These are phyloP conservation scores for Echinosophora koreensis DNA, from an alignment of 306 rosid genomes.

Conservation along the genomic window DNA sequence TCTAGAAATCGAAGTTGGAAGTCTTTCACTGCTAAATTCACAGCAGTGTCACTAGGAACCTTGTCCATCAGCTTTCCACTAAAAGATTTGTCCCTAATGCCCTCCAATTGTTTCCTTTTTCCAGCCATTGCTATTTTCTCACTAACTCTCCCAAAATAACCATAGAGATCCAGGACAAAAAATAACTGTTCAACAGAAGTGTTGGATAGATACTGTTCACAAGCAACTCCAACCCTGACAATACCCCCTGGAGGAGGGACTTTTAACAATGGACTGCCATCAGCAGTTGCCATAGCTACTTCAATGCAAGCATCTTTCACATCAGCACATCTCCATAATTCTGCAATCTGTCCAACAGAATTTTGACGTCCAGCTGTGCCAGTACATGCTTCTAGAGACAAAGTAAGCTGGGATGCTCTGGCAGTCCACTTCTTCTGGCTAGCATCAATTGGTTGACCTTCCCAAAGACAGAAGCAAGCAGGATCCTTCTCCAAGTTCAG, in stretches of 20 bases:
- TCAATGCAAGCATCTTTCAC: conserved; percentile 80
- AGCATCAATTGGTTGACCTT: conserved; percentile 87
- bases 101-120: conserved; percentile 63
- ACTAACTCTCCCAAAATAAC: conserved; percentile 79
- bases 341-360: conserved; percentile 59
- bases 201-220: conserved; percentile 79
- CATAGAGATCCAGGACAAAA: conserved; percentile 89
- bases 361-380: conserved; percentile 54
- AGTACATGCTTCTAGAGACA: conserved; percentile 75
- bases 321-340: conserved; percentile 92
- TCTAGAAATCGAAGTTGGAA: conserved; percentile 88
- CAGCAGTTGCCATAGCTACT: conserved; percentile 95
- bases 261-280: conserved; percentile 77
- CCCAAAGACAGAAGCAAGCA: conserved; percentile 96
- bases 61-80: conserved; percentile 77
- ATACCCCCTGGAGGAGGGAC: conserved; percentile 95
- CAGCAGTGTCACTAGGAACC: conserved; percentile 94
- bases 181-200: conserved; percentile 90
- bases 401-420: conserved; percentile 71
- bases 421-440: conserved; percentile 89
- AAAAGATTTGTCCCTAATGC: conserved; percentile 43
- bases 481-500: conserved; percentile 92
- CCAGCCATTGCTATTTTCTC: conserved; percentile 78
- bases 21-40: conserved; percentile 69
- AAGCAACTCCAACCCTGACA: conserved; percentile 90